Percentiles rank a stretch among this genome's conserved stretches.
Evolutionary conservation across 1,139 yeast species (phyloP).

Genomic region (Yamadazyma diospyri): DNA sequence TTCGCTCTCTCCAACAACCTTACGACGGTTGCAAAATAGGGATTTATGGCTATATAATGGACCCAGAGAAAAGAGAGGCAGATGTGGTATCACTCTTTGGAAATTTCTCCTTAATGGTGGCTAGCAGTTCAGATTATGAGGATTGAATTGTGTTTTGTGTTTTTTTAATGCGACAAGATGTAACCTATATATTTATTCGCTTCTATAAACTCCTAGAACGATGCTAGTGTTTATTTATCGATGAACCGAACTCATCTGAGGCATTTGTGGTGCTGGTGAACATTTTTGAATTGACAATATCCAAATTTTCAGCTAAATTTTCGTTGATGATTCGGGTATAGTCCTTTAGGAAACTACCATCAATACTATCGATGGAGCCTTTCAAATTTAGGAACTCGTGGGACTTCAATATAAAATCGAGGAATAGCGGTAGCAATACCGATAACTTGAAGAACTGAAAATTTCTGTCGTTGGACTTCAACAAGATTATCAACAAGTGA

Average conservation of each 20-base stretch:
- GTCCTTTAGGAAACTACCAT: conserved; percentile 1
- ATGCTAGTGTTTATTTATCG: no score
- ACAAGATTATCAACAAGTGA: conserved; percentile 4
- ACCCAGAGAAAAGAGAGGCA: no score
- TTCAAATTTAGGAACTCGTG: conserved; percentile 3
- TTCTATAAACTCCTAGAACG: no score
- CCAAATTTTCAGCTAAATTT: conserved; percentile 4
- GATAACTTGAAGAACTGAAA: conserved; percentile 2
- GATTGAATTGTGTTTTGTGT: no score
- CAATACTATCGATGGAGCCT: neutral
- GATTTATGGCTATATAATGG: no score
- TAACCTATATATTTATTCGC: no score
- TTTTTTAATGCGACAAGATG: no score
- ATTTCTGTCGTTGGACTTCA: conserved; percentile 5
- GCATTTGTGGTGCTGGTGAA: conserved; percentile 5
- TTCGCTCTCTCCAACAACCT: no score
- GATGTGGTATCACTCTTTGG: no score
- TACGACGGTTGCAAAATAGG: no score
- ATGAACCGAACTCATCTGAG: conserved; percentile 3
- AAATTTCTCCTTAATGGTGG: no score
- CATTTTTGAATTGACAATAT: conserved; percentile 1
- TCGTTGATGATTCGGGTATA: conserved; percentile 3
- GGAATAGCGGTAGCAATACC: neutral
- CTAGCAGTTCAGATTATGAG: no score
- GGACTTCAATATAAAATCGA: conserved; percentile 1